Evolutionary conservation across 768 basidiomycete genomes (phyloP), one percentile per base, ranked within the genome.

Genomic region (Mycena vitilis): DNA sequence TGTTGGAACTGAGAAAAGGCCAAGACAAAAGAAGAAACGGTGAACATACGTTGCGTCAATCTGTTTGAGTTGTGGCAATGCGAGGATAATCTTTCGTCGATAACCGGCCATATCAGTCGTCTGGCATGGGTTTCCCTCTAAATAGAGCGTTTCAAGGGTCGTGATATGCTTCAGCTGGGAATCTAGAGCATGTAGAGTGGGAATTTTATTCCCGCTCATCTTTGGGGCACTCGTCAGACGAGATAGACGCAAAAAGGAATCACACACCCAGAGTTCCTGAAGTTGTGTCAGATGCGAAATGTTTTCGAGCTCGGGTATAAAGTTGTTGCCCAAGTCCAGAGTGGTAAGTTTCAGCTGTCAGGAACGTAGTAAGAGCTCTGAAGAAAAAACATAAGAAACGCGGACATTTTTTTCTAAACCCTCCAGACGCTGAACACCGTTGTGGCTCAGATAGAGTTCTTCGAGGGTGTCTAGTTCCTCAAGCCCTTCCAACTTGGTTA

Each of bases 41-140:
- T 55, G 18, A 45, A 89, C 95, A 70, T 75, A 98, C 92, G 94
- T 98, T 48, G 98, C 98, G 79, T 99, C 98, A 58, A 99, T 91
- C 80, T 99, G 98, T 75, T 89, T 88, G 63, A 99, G 80, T 74
- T 97, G 94, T 0, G 96, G 96, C 23, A 98, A 82, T 4, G 90
- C 90, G 45, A 99, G 80, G 77, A 93, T 95, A 61, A 99, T 85
- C 81, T 98, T 99, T 60, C 97, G 84, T 73, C 95, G 83, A 77
- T 99, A 99, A 23, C 84, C 87, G 2, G 86, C 82, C 78, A 88
- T 91, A 74, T 98, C 94, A 16, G 83, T 84, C 52, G 79, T 84
- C 76, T 99, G 96, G 71, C 95, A 93, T 4, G 98, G 98, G 75
- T 99, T 99, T 6, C 89, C 91, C 80, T 99, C 98, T 30, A 99